Evolutionary conservation across 2,329 filamentous ascomycete genomes (phyloP).

Genomic region (Fusarium humuli): DNA sequence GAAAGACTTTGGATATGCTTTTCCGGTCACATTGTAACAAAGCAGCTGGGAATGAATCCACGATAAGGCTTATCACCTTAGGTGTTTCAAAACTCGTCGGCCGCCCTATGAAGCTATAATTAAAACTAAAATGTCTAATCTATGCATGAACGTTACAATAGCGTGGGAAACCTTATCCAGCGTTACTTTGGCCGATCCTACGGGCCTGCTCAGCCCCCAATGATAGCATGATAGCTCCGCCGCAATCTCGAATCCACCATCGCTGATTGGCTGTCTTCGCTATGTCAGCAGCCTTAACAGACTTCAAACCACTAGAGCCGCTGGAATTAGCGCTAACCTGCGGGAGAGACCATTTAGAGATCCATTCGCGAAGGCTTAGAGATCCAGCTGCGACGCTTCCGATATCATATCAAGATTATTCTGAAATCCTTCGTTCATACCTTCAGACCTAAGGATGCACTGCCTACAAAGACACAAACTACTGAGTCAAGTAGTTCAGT

Average conservation of each 20-base stretch:
- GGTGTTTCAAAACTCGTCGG: background rate
- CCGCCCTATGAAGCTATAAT: background rate
- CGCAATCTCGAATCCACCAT: too few relatives aligned
- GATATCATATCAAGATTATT: background rate
- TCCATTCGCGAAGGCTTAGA: background rate
- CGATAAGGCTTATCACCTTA: background rate
- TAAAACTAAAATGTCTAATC: background rate
- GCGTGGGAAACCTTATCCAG: background rate
- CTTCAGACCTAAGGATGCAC: too few relatives aligned
- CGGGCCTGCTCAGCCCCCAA: background rate
- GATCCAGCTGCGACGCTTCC: fast-evolving
- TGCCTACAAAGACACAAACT: fast-evolving
- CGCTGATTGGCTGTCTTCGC: fast-evolving
- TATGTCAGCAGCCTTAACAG: too few relatives aligned
- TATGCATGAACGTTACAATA: background rate
- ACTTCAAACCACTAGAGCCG: background rate
- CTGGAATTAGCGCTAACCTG: background rate
- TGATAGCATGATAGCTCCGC: background rate
- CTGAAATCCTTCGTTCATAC: background rate
- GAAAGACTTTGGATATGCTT: too few relatives aligned
- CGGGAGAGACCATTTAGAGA: background rate
- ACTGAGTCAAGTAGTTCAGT: background rate
- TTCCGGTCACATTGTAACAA: too few relatives aligned
- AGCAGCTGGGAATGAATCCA: too few relatives aligned
- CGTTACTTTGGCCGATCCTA: background rate